Evolutionary conservation across 2,329 filamentous ascomycete genomes (phyloP).

Genomic region (Monilinia aucupariae): DNA sequence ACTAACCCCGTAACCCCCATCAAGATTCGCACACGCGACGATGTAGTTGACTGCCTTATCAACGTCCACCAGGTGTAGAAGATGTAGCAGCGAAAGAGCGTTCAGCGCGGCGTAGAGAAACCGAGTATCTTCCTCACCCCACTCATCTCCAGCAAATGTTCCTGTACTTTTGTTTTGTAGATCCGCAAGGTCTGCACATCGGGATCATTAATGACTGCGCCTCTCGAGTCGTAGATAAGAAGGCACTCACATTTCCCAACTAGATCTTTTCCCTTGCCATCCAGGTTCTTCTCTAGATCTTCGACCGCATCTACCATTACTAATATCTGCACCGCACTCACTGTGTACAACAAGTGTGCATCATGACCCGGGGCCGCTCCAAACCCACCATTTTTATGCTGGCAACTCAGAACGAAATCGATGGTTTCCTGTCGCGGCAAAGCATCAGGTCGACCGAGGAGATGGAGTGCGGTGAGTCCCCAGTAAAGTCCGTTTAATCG

Average conservation of each 20-base stretch:
- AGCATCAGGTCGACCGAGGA: conserved; percentile 74
- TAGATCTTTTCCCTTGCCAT: conserved; percentile 55
- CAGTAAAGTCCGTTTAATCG: conserved; percentile 95
- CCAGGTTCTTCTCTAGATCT: conserved; percentile 62
- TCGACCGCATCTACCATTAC: conserved; percentile 79
- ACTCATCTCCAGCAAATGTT: conserved; percentile 89
- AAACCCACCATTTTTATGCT: conserved; percentile 84
- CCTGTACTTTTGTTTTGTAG: conserved; percentile 78
- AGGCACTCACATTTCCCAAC: conserved; percentile 71
- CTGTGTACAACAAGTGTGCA: conserved; percentile 91
- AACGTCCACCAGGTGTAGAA: conserved; percentile 70
- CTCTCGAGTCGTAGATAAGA: conserved; percentile 9
- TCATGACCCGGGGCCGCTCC: conserved; percentile 92
- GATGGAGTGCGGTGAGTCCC: conserved; percentile 83
- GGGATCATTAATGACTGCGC: conserved; percentile 17
- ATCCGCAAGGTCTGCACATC: conserved; percentile 62
- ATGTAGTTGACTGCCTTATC: conserved; percentile 75
- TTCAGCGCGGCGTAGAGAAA: conserved; percentile 91
- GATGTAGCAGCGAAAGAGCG: conserved; percentile 74
- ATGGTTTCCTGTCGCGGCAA: conserved; percentile 77
- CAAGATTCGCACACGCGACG: conserved; percentile 80
- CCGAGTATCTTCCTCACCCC: conserved; percentile 92
- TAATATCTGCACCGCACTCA: conserved; percentile 90
- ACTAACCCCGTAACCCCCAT: conserved; percentile 85
- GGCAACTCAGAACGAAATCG: conserved; percentile 91